Evolutionary conservation across 1,284 basidiomycete genomes (phyloP), one percentile per base, ranked within the genome.

Genomic region (Tilletia walkeri): DNA sequence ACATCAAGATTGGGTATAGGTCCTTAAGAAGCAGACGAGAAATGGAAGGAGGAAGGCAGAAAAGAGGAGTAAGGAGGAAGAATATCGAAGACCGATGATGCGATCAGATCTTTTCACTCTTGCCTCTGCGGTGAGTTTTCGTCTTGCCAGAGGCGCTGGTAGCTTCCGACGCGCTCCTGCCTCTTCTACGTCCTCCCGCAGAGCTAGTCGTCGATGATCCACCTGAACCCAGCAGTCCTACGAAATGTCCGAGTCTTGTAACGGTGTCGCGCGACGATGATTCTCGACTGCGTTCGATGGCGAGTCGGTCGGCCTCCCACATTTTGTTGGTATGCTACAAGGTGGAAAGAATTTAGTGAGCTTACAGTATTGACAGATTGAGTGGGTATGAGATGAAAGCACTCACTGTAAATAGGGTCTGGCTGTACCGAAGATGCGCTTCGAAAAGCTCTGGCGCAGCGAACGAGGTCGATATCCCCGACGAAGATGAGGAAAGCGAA

Each of bases 251-350:
- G 10, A 56, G 16, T 30, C 54, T 56, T n/a, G 54, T 12, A n/a
- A 30, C 34, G 16, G 54, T 34, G 3, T 56, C 54, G 5, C 34
- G 20, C 3, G 54, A 34, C 34, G 12, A 24, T n/a, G 14, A 2
- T 12, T 63, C 59, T n/a, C 59, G 30, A n/a, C 59, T 63, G 14
- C 34, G 30, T 34, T 63, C 59, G 36, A 63, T 63, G 9, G 59
- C 59, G 30, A 63, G 34, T n/a, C 59, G 59, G 59, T 63, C 38
- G 12, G 59, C 59, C 16, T 63, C 14, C 59, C 59, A 63, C 59
- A 63, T 63, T 63, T 63, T 10, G 3, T 34, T 39, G 30, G 59
- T 63, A 16, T 63, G 59, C 59, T 63, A 24, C 34, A 6, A 12
- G n/a, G 38, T 7, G 38, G 56, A 7, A 9, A 34, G 24, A 5